Evolutionary conservation across 179 eudicot genomes (phyloP).

Genomic region (Actinidia chinensis): DNA sequence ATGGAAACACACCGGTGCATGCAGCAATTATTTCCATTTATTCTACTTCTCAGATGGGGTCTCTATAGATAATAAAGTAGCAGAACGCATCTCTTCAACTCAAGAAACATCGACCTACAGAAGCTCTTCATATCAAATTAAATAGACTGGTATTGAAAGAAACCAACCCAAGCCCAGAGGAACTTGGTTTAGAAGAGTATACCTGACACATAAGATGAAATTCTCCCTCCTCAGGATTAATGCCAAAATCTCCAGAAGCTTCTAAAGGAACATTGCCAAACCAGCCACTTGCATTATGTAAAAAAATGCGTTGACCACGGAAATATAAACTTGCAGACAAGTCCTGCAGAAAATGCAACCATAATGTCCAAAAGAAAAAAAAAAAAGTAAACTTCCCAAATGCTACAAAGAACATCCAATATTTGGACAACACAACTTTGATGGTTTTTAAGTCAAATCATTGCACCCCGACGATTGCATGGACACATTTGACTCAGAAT

Average conservation of each 20-base stretch:
- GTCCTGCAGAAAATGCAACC: slow-evolving; percentile 47
- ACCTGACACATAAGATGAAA: slow-evolving; percentile 99
- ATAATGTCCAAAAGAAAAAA: not conserved
- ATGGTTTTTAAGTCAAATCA: slow-evolving; percentile 9
- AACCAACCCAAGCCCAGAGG: not conserved
- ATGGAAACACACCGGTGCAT: not conserved
- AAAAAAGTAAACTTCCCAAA: not conserved
- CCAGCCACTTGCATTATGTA: slow-evolving; percentile 94
- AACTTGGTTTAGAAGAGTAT: slow-evolving; percentile 18
- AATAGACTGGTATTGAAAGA: not conserved
- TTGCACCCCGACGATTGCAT: slow-evolving; percentile 3
- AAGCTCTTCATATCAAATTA: not conserved
- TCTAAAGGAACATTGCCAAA: slow-evolving; percentile 92
- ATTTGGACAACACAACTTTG: not conserved
- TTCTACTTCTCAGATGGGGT: not conserved
- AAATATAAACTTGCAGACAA: slow-evolving; percentile 78
- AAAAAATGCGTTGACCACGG: slow-evolving; percentile 89
- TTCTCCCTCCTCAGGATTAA: slow-evolving; percentile 96
- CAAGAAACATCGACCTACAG: not conserved
- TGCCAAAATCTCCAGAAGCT: slow-evolving; percentile 99
- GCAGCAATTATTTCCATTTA: slow-evolving; percentile 5
- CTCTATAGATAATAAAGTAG: not conserved
- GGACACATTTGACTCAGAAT: not conserved
- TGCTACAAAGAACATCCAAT: slow-evolving; percentile 11
- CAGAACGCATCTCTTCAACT: slow-evolving; percentile 1